Evolutionary conservation across 2,329 filamentous ascomycete species (phyloP), one percentile per base, ranked within the genome.

Genomic region (Phyllosticta citribraziliensis): DNA sequence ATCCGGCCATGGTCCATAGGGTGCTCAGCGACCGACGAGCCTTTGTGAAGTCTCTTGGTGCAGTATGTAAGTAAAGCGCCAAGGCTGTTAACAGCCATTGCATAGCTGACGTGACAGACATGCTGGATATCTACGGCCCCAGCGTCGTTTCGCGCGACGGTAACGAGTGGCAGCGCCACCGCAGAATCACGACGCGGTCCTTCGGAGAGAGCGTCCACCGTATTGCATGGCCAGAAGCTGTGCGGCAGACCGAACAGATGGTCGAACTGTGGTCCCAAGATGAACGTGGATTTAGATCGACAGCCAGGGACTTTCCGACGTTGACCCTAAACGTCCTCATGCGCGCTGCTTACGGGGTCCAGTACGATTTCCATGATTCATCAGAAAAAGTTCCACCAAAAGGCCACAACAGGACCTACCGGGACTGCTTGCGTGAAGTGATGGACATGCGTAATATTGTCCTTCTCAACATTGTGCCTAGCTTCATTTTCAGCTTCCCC

Each of bases 271-370:
- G 66, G 67, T 35, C 54, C 54, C 1, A 12, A 8, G 40, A 47
- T 8, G 40, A n/a, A n/a, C 17, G 40, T 14, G 40, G 40, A 5
- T 60, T 60, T 27, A 22, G 33, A n/a, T 25, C 17, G 10, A 47
- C 20, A 2, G 24, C 56, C 35, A 66, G 72, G 6, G 73, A 77
- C 56, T 69, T 70, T 2, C 66, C 70, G 24, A 70, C 70, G 11
- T 56, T 76, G 3, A 70, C 74, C 0, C 64, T 76, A 47, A 72
- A 76, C 55, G 70, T 77, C 5, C 67, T 77, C 24, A 71, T 68
- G n/a, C 64, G 70, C 3, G 72, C 71, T 14, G 75, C 72, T 1
- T 75, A 74, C 53, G 72, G 73, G 9, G 68, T 71, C 4, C 62
- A 54, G 5, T 63, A 65, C 14, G 65, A 67, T 54, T 69, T 67